These are phyloP conservation scores for Amesomyces nigricolor DNA, from an alignment of 2,329 filamentous ascomycete genomes.

Conservation along the genomic window DNA sequence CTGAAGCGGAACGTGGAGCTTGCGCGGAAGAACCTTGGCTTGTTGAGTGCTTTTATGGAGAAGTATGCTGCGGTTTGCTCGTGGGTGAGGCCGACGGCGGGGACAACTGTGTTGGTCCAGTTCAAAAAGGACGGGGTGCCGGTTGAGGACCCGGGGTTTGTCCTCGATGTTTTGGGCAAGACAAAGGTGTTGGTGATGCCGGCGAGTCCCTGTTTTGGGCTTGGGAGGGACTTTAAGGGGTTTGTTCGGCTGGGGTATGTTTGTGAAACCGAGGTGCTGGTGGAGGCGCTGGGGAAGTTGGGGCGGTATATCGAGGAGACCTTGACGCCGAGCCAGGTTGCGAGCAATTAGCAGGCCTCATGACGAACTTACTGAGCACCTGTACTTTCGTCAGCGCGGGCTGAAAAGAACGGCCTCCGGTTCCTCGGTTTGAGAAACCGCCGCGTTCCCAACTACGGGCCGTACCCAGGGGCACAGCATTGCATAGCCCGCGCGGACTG, in stretches of 20 bases:
- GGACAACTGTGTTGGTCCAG: conserved; percentile 72
- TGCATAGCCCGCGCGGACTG: not conserved
- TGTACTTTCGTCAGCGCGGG: no score
- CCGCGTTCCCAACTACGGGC: not conserved
- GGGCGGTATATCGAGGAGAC: conserved; percentile 36
- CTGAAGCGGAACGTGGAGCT: conserved; percentile 55
- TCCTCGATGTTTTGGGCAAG: conserved; percentile 59
- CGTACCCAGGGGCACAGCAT: not conserved
- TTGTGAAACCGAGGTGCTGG: conserved; percentile 62
- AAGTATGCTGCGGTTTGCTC: conserved; percentile 57
- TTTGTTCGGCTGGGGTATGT: conserved; percentile 75
- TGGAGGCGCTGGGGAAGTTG: conserved; percentile 54
- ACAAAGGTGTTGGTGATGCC: conserved; percentile 71
- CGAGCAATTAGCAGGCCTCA: not conserved
- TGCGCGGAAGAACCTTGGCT: conserved; percentile 59
- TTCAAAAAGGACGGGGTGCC: conserved; percentile 55
- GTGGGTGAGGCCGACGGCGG: conserved; percentile 71
- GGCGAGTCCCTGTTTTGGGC: conserved; percentile 67
- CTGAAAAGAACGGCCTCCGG: no score
- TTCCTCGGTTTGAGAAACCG: not conserved
- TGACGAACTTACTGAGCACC: no score
- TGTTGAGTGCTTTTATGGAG: conserved; percentile 63
- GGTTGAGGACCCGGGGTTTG: conserved; percentile 69
- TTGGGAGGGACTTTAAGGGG: conserved; percentile 59
- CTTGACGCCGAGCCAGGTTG: conserved; percentile 17